A percentile compares a stretch with the other conserved stretches of the same genome.
Conservation (phyloP, 768 basidiomycete species). For the Floccularia luteovirens region DNA sequence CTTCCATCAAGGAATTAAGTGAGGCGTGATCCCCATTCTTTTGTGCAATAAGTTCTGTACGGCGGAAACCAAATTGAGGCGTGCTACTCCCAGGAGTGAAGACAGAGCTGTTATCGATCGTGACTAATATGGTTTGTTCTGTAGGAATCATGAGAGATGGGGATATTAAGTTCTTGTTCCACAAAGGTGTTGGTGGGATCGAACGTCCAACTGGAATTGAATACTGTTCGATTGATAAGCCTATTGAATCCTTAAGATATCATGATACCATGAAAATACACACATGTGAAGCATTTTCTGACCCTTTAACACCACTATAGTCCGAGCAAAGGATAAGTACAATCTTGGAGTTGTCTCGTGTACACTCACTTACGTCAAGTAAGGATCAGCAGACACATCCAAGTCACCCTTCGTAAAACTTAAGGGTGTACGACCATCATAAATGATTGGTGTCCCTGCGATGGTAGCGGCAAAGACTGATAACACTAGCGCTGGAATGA, state of each 20-base stretch:
- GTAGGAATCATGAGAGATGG: conserved; percentile 15
- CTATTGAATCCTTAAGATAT: neutral
- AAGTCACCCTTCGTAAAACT: conserved; percentile 33
- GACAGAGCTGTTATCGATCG: conserved; percentile 51
- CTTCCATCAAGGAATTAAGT: conserved; percentile 32
- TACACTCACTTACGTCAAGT: conserved; percentile 37
- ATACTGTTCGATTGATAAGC: too few relatives aligned
- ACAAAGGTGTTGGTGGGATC: conserved; percentile 39
- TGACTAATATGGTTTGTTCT: conserved; percentile 44
- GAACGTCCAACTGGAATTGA: conserved; percentile 29
- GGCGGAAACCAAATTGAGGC: conserved; percentile 49
- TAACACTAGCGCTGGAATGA: neutral
- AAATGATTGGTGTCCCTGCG: conserved; percentile 24
- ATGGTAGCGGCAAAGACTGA: neutral
- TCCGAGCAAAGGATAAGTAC: neutral
- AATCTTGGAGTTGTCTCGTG: neutral
- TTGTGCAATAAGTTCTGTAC: conserved; percentile 52
- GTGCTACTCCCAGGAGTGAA: conserved; percentile 41
- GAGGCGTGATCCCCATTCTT: conserved; percentile 26
- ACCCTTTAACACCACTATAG: conserved; percentile 47
- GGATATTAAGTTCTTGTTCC: conserved; percentile 22
- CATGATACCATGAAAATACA: conserved; percentile 7
- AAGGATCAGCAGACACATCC: conserved; percentile 41
- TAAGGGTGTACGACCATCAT: conserved; percentile 46
- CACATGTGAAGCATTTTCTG: conserved; percentile 42